phyloP scores from a whole-genome alignment of 306 rosid species.

The Bauhinia variegata region DNA sequence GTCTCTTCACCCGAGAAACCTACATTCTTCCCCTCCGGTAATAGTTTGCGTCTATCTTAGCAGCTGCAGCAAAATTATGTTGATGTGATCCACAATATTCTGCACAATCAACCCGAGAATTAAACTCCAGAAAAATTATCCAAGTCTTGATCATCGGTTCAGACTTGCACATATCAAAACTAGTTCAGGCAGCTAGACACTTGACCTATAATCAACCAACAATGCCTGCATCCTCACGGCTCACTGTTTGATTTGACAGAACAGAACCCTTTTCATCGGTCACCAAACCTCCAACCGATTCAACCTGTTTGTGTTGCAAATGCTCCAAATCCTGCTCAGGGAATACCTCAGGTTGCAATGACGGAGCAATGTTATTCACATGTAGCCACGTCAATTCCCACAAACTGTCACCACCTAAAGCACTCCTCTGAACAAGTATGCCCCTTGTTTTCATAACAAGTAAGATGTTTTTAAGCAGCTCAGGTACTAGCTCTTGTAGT shows the following conservation, averaged over 20 bases:
- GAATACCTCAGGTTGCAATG: too few species aligned
- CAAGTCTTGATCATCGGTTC: slow-evolving; percentile 6
- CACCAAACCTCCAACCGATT: slow-evolving; percentile 43
- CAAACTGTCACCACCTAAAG: too few species aligned
- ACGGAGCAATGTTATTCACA: too few species aligned
- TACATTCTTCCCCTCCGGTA: slow-evolving; percentile 14
- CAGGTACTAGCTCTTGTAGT: too few species aligned
- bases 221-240: slow-evolving; percentile 48
- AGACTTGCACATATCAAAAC: slow-evolving; percentile 37
- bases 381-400: too few species aligned
- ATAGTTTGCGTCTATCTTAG: slow-evolving; percentile 40
- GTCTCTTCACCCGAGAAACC: slow-evolving; percentile 31
- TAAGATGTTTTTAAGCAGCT: too few species aligned
- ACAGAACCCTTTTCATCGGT: slow-evolving; percentile 50
- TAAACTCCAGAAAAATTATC: too few species aligned
- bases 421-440: too few species aligned
- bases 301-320: too few species aligned
- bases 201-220: slow-evolving; percentile 53
- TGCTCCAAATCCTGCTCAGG: too few species aligned
- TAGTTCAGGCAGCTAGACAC: slow-evolving; percentile 34
- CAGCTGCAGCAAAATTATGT: slow-evolving; percentile 37
- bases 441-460: too few species aligned
- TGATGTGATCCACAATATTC: slow-evolving; percentile 35
- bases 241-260: slow-evolving; percentile 46
- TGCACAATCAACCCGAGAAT: slow-evolving; percentile 40